Evolutionary conservation across 192 early-diverging fungal species (phyloP), one percentile per base, ranked within the genome.

Genomic region (Chytriomyces sp.): DNA sequence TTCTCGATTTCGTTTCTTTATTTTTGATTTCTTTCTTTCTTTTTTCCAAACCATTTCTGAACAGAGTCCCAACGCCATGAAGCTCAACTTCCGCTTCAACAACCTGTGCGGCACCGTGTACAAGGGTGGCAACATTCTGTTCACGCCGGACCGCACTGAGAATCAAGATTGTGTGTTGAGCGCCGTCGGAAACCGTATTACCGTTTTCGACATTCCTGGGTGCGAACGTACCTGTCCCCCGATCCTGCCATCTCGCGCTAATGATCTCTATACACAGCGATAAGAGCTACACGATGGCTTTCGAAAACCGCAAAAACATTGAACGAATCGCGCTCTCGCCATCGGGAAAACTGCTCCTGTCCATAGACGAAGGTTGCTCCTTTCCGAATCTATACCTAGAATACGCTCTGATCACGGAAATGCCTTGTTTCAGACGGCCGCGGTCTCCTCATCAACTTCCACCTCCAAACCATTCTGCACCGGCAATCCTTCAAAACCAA

Each of bases 61-160:
- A n/a, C n/a, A n/a, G 63, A 25, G 60, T n/a, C 5, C 53, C 41
- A 56, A 64, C n/a, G n/a, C n/a, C 14, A 89, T 87, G 84, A 85
- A 84, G 75, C 78, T 84, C 17, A 76, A 85, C 59, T 78, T 83
- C 37, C 85, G 95, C 87, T 98, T 99, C 75, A 94, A 94, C 52
- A 98, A 98, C 81, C 84, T 99, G 66, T 96, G 93, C 76, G 98
- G 98, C 37, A 96, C 96, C 6, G 98, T 98, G 17, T 99, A 98
- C 80, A 92, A 90, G 63, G 86, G 91, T 73, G 98, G 96, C n/a
- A 98, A 98, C 78, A 75, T 98, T 26, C 81, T 95, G 30, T 99
- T 96, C 77, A 94, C 94, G 33, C 92, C 95, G 28, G 96, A 96
- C 75, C 22, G 17, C 28, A 54, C 65, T 8, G 33, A 44, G 22